Evolutionary conservation across 202 grass and related monocot genomes (phyloP).

Genomic region (Eragrostis tef): DNA sequence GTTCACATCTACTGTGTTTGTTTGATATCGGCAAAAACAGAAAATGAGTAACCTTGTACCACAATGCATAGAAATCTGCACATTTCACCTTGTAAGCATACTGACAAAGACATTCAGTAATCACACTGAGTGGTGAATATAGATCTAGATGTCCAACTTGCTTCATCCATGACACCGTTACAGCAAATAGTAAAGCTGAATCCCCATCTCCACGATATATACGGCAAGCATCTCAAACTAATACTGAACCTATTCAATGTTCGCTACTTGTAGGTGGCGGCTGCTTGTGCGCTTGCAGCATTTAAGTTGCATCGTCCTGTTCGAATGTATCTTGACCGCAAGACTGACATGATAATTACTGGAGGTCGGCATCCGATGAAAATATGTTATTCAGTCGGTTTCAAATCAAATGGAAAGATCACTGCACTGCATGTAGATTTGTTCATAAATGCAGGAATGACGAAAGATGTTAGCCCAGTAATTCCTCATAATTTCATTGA

Average conservation of each 20-base stretch:
- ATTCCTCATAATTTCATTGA: slow-evolving; percentile 72
- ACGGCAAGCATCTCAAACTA: slow-evolving; percentile 8
- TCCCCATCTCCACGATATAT: neutral
- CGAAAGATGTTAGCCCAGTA: slow-evolving; percentile 62
- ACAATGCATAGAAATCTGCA: slow-evolving; percentile 2
- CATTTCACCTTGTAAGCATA: slow-evolving; percentile 28
- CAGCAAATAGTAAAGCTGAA: slow-evolving; percentile 11
- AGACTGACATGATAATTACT: slow-evolving; percentile 83
- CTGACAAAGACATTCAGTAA: slow-evolving; percentile 6
- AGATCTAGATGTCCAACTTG: neutral
- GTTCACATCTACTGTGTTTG: slow-evolving; percentile 27
- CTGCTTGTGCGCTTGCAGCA: slow-evolving; percentile 84
- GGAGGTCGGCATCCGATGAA: slow-evolving; percentile 96
- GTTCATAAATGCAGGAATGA: slow-evolving; percentile 78
- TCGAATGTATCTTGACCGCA: slow-evolving; percentile 90
- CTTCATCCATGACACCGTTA: slow-evolving; percentile 4
- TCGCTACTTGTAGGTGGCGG: slow-evolving; percentile 60
- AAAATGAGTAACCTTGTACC: neutral
- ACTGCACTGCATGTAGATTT: slow-evolving; percentile 88
- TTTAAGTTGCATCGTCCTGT: slow-evolving; percentile 72
- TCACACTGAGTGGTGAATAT: slow-evolving; percentile 15
- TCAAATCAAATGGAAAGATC: slow-evolving; percentile 79
- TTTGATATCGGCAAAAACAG: neutral
- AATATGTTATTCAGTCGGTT: slow-evolving; percentile 83
- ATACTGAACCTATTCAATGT: slow-evolving; percentile 1